Conservation (phyloP, 352 stramenopile species). For the Phytophthora vignae region DNA sequence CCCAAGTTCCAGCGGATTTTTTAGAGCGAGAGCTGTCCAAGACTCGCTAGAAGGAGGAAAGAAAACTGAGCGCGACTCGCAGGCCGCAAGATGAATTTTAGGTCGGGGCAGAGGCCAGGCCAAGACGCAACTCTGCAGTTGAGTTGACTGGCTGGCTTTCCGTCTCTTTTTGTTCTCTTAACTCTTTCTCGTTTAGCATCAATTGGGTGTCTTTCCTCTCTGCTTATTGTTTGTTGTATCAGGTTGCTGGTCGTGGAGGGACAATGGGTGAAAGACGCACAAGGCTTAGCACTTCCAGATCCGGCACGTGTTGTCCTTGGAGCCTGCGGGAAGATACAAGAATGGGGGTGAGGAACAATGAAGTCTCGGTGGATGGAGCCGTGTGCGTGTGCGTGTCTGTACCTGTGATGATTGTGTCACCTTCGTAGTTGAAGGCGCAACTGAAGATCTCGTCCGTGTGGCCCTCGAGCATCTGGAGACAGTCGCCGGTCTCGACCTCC, state of each 20-base stretch:
- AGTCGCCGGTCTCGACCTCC: constrained; percentile 95
- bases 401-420: constrained; percentile 98
- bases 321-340: too few species aligned
- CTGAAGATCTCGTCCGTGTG: constrained; percentile 98
- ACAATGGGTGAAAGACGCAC: neutral
- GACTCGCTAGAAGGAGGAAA: neutral
- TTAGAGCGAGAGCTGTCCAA: neutral
- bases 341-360: too few species aligned
- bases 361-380: too few species aligned
- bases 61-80: neutral
- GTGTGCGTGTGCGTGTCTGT: constrained; percentile 34
- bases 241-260: constrained; percentile 1
- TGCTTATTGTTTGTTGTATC: neutral
- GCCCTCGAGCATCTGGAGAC: constrained; percentile 94
- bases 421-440: constrained; percentile 97
- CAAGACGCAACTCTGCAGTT: neutral
- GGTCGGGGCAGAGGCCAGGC: neutral
- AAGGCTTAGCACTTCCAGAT: constrained; percentile 80
- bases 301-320: constrained; percentile 88
- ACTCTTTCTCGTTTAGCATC: constrained; percentile 11
- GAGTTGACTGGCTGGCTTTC: constrained; percentile 1
- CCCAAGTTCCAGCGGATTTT: neutral
- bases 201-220: neutral
- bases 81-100: constrained; percentile 27
- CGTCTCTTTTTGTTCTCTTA: constrained; percentile 31